Evolutionary conservation across 2,329 filamentous ascomycete species (phyloP), one percentile per base, ranked within the genome.

Genomic region (Aspergillus novoparasiticus): DNA sequence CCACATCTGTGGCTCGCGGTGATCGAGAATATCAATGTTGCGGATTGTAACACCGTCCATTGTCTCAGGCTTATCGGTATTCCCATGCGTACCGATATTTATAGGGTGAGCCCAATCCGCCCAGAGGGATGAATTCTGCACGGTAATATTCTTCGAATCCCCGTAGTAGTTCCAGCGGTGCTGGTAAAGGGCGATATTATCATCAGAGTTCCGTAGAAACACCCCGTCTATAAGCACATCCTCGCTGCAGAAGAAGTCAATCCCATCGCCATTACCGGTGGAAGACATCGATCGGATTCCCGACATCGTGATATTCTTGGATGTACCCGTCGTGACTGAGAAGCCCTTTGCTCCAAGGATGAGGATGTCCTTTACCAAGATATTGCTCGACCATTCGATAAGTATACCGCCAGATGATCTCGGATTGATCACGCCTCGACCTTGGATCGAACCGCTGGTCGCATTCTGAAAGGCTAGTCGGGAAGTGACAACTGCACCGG

Each of bases 1-100:
- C 65, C 69, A 71, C 34, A 74, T 55, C 65, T 79, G 76, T 2
- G 65, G 67, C 66, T 79, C 77, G 8, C 69, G 62, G 36, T 79
- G 77, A 46, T 79, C 77, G 1, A 79, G 64, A 54, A 79, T 74
- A 63, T 79, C 76, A 11, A 78, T 70, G 14, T 78, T 75, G n/a
- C 65, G 66, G 59, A 79, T 71, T 0, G 51, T 62, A 6, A 79
- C 64, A 28, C 67, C 68, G 21, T 66, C 65, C 46, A 75, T 70
- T 0, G 69, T 76, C 68, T 79, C 77, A 0, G 77, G 75, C 10
- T 66, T 66, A 9, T 61, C 68, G 0, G 75, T 67, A 48, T 78
- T 77, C 2, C 77, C 77, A 51, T 78, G 77, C 12, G 76, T 78
- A 1, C 76, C 77, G 12, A 78, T 73, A 4, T 78, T 73, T 45